Evolutionary conservation across 768 basidiomycete species (phyloP).

Genomic region (Neoboletus magnificus): DNA sequence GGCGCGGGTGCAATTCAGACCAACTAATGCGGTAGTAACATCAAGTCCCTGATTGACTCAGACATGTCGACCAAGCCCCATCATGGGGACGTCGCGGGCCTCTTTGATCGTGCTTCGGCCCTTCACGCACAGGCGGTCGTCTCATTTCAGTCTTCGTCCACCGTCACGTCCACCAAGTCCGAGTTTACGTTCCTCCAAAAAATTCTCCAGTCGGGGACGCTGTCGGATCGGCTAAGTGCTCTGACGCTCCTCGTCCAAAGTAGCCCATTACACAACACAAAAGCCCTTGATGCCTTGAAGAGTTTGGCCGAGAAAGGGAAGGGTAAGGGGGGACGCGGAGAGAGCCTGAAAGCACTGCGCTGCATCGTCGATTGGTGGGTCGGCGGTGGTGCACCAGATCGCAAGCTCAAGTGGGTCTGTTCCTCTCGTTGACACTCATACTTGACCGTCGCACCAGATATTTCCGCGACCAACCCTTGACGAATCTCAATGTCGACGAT

Average conservation of each 20-base stretch:
- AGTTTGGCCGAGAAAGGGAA: constrained; percentile 74
- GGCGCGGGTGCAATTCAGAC: neutral
- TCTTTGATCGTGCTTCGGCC: constrained; percentile 44
- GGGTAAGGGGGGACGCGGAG: constrained; percentile 88
- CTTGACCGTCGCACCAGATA: constrained; percentile 51
- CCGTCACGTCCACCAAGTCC: constrained; percentile 47
- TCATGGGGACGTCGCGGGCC: neutral
- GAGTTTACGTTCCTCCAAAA: constrained; percentile 81
- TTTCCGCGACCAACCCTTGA: constrained; percentile 83
- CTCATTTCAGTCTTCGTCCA: constrained; percentile 51
- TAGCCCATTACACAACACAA: constrained; percentile 81
- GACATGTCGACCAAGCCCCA: neutral
- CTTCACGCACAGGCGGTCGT: constrained; percentile 45
- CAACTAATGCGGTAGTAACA: neutral
- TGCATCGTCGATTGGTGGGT: constrained; percentile 98
- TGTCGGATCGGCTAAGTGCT: constrained; percentile 89
- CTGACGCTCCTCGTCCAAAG: constrained; percentile 86
- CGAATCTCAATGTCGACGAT: constrained; percentile 62
- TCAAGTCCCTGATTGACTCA: no score
- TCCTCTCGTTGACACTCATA: neutral
- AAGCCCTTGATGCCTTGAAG: constrained; percentile 73
- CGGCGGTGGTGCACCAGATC: constrained; percentile 83
- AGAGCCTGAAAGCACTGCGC: constrained; percentile 84
- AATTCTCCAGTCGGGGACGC: constrained; percentile 83
- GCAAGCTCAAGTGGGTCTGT: constrained; percentile 75